A percentile compares a stretch with the other conserved stretches of the same genome.
These are phyloP conservation scores for Lablab purpureus DNA, from an alignment of 306 rosid species.

Conservation along the genomic window DNA sequence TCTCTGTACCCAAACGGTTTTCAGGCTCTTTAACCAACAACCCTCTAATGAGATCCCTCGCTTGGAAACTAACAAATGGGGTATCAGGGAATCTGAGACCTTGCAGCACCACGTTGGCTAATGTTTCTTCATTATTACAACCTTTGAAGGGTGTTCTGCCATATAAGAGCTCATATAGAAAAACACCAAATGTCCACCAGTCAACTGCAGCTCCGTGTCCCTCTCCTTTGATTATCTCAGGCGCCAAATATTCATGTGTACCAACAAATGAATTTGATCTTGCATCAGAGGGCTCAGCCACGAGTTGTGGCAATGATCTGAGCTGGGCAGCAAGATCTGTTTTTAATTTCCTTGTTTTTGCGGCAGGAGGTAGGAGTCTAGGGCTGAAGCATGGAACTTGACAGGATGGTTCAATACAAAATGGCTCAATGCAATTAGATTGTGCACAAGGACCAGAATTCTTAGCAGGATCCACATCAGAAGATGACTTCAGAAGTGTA, in stretches of 20 bases:
- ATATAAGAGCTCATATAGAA: conserved; percentile 82
- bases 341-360: conserved; percentile 71
- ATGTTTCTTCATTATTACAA: conserved; percentile 73
- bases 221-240: conserved; percentile 90
- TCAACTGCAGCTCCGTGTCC: conserved; percentile 97
- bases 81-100: conserved; percentile 73
- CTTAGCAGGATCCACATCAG: conserved; percentile 62
- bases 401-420: conserved; percentile 81
- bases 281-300: conserved; percentile 88
- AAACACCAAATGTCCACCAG: conserved; percentile 97
- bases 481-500: conserved; percentile 65
- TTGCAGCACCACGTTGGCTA: conserved; percentile 81
- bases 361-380: conserved; percentile 67
- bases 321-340: conserved; percentile 59
- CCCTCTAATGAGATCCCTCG: conserved; percentile 82
- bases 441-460: conserved; percentile 71
- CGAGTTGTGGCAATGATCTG: conserved; percentile 89
- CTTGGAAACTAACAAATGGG: conserved; percentile 74
- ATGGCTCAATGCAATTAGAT: conserved; percentile 81
- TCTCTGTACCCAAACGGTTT: conserved; percentile 77
- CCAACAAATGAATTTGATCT: conserved; percentile 93
- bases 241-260: conserved; percentile 93
- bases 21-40: conserved; percentile 86
- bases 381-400: conserved; percentile 91
- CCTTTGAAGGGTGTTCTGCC: conserved; percentile 93